phyloP scores from a whole-genome alignment of 2,329 filamentous ascomycete species.

The Falciphora oryzae region DNA sequence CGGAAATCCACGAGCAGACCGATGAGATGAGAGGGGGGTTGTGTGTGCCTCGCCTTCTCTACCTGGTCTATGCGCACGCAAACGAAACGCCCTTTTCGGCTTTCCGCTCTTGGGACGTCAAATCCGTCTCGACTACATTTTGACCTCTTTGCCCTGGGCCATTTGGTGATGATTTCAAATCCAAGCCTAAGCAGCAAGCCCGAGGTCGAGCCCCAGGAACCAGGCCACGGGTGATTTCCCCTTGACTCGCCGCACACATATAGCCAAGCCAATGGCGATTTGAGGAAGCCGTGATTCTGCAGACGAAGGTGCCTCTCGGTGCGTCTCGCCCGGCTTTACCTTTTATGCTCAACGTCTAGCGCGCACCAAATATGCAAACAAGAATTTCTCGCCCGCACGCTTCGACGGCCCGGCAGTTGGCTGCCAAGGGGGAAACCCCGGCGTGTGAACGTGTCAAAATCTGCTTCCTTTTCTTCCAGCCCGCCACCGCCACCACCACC shows the following conservation, averaged over 20 bases:
- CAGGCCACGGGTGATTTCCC: too few relatives aligned
- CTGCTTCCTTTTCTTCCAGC: not conserved
- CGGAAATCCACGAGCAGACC: not conserved
- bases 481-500: too few relatives aligned
- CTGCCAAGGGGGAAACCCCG: too few relatives aligned
- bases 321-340: not conserved
- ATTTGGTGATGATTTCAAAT: too few relatives aligned
- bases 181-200: too few relatives aligned
- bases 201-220: too few relatives aligned
- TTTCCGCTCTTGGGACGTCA: not conserved
- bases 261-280: not conserved
- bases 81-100: not conserved
- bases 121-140: too few relatives aligned
- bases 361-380: not conserved
- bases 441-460: too few relatives aligned
- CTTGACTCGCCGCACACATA: not conserved
- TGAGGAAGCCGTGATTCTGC: not conserved
- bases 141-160: too few relatives aligned
- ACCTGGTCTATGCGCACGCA: not conserved
- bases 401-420: not conserved
- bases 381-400: not conserved
- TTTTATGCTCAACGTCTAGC: not conserved
- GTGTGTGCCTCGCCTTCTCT: not conserved
- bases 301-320: not conserved
- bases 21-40: not conserved